Base-by-base conservation (phyloP, 495 filamentous ascomycete genomes). In the Penicillium cinerascens region DNA sequence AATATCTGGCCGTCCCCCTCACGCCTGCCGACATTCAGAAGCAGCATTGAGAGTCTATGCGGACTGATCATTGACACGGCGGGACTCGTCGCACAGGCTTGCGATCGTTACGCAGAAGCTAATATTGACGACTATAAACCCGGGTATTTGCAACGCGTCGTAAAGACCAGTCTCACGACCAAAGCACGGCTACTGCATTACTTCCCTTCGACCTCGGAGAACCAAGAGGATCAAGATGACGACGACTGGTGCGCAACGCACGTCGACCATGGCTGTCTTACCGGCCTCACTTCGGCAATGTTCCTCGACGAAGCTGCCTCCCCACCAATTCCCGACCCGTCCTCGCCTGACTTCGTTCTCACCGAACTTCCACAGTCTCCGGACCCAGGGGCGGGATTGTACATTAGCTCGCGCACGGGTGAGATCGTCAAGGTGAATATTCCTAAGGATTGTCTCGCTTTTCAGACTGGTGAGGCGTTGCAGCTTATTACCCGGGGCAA, bases 231-330 rank as follows among this genome's bases (percentile, higher is more conserved):
- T 53, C 2, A 68, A 74, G 80, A 82, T 33, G 84, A 87, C 49
- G 92, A 97, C 66, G 89, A 92, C 66, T 99, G 93, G 93, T 99
- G 93, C 68, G 88, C 91, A 3, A 96, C 91, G 2, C 95, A 98
- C 66, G 73, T 92, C 43, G 92, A 96, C 66, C 90, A 96, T 56
- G 91, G 92, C 44, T 97, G 93, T 66, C 76, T 98, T 21, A 96
- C 91, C 0, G 93, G 93, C 16, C 78, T 99, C 26, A 99, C 95
- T 1, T 91, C 87, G 6, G 91, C 92, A 37, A 93, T 97, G 89
- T 99, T 95, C 66, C 78, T 97, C 56, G 90, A 97, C 65, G 92
- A 97, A 70, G 69, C 76, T 11, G 61, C 64, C 35, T 70, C 71
- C n/a, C 73, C 77, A 4, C 65, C 65, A 4, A 60, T 66, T 18